Conservation (phyloP, 164 flowering plant genomes). For the Dillenia turbinata region DNA sequence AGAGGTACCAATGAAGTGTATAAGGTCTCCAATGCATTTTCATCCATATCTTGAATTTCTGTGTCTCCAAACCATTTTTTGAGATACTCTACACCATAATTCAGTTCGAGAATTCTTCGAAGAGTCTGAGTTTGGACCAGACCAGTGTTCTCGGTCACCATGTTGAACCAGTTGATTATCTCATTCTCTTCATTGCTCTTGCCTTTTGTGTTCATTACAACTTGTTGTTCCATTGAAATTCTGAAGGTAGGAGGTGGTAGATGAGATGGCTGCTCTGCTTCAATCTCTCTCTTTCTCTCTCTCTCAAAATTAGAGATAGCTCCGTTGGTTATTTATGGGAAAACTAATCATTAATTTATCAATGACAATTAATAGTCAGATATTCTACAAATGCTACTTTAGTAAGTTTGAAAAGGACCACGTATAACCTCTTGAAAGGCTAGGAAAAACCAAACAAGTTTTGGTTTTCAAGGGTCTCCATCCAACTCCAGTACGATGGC, state of each 20-base stretch:
- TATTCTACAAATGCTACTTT: too few relatives aligned
- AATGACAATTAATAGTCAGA: too few relatives aligned
- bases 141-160: slow-evolving; percentile 43
- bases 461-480: background rate
- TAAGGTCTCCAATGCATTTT: slow-evolving; percentile 38
- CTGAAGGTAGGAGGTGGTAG: background rate
- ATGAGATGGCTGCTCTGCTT: too few relatives aligned
- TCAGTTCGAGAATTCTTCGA: slow-evolving; percentile 46
- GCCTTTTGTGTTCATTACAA: slow-evolving; percentile 1
- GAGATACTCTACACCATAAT: slow-evolving; percentile 62
- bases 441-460: background rate
- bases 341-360: too few relatives aligned
- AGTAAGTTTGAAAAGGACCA: background rate
- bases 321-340: too few relatives aligned
- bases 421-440: background rate
- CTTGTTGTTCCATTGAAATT: slow-evolving; percentile 6
- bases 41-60: slow-evolving; percentile 44
- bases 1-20: slow-evolving; percentile 65
- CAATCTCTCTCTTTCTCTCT: too few relatives aligned
- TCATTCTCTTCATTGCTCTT: slow-evolving; percentile 16
- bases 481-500: slow-evolving; percentile 18
- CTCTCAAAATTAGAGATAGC: too few relatives aligned
- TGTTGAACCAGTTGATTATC: slow-evolving; percentile 63
- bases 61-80: slow-evolving; percentile 51
- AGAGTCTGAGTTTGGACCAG: slow-evolving; percentile 57